Evolutionary conservation across 139 green algal species (phyloP), one percentile per base, ranked within the genome.

Genomic region (Tetradesmus lagerheimii): DNA sequence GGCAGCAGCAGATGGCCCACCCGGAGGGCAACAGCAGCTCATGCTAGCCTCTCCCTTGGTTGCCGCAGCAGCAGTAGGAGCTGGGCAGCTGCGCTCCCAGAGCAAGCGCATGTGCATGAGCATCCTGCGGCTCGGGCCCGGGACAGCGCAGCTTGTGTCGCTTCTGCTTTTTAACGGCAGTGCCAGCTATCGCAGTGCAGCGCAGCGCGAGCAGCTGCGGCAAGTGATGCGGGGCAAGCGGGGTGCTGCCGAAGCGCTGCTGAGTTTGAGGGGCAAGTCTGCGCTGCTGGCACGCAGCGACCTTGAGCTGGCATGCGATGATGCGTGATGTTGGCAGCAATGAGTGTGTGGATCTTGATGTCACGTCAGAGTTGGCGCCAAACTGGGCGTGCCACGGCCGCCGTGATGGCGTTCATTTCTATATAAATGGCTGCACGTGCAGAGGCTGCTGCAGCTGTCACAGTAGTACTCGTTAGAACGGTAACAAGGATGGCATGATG

Each of bases 271-370:
- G 0, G 93, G 91, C 34, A 92, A 92, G 87, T 31, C 57, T 45
- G 41, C 74, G 16, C 39, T 90, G 29, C 84, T 92, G 27, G 29
- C 90, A 6, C 87, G 90, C 45, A 95, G 93, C 81, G 85, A 95
- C 75, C 87, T 95, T 35, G 93, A 95, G 84, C 29, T 29, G 45
- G 91, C 93, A 2, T 94, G 90, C 66, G 80, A 88, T 47, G 47
- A 62, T 62, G 47, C 12, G 1, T 62, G 47, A 62, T 62, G 47
- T 2, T 14, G 47, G 43, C 43, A n/a, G n/a, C n/a, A n/a, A n/a
- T n/a, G n/a, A n/a, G n/a, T n/a, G n/a, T n/a, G n/a, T n/a, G n/a
- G n/a, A n/a, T n/a, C n/a, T n/a, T n/a, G n/a, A n/a, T n/a, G n/a
- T n/a, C n/a, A n/a, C n/a, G n/a, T n/a, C n/a, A n/a, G n/a, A n/a